Conservation (phyloP, 495 filamentous ascomycete species). For the Xylaria longipes region DNA sequence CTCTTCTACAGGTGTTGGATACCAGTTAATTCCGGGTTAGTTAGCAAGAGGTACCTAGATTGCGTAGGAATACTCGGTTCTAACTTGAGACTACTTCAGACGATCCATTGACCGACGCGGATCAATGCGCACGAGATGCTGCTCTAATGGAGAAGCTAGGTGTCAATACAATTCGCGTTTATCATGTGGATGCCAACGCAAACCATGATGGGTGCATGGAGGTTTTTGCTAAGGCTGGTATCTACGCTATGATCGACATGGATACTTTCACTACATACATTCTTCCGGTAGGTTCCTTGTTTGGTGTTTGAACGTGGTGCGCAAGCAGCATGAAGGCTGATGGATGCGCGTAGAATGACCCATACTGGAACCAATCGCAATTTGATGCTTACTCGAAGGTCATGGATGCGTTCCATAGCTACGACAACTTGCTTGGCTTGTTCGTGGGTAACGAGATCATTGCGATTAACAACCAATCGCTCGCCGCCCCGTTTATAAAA, state of each 20-base stretch:
- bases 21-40: slow-evolving; percentile 58
- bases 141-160: slow-evolving; percentile 79
- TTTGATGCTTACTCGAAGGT: slow-evolving; percentile 70
- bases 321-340: slow-evolving; percentile 26
- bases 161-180: slow-evolving; percentile 86
- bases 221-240: slow-evolving; percentile 71
- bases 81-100: slow-evolving; percentile 35
- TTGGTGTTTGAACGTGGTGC: slow-evolving; percentile 29
- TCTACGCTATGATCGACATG: slow-evolving; percentile 83
- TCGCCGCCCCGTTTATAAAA: slow-evolving; percentile 81
- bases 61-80: neutral
- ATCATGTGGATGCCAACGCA: slow-evolving; percentile 75
- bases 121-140: slow-evolving; percentile 81
- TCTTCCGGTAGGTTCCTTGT: slow-evolving; percentile 61
- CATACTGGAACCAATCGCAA: slow-evolving; percentile 74
- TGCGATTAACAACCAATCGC: slow-evolving; percentile 62
- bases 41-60: neutral
- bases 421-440: slow-evolving; percentile 80
- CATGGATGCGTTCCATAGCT: slow-evolving; percentile 79
- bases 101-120: slow-evolving; percentile 76
- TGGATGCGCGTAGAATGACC: slow-evolving; percentile 47
- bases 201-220: slow-evolving; percentile 78
- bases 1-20: slow-evolving; percentile 67
- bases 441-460: slow-evolving; percentile 91
- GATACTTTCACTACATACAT: slow-evolving; percentile 85